These are phyloP conservation scores for Hyaloscypha bicolor DNA, from an alignment of 495 filamentous ascomycete genomes.

Conservation along the genomic window DNA sequence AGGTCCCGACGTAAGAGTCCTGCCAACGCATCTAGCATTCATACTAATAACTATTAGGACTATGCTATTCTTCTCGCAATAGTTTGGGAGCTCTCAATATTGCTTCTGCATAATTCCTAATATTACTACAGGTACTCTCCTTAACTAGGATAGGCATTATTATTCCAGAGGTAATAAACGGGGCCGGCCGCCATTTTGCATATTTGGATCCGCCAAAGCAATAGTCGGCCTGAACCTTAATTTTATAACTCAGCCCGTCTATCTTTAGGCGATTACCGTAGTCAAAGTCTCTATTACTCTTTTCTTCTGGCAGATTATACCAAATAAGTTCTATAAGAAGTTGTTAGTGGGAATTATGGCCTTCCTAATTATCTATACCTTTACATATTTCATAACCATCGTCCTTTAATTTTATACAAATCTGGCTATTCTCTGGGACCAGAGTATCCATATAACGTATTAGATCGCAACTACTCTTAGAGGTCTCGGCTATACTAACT, in stretches of 20 bases:
- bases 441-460: conserved; percentile 37
- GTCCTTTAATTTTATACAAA: conserved; percentile 38
- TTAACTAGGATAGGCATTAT: conserved; percentile 40
- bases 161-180: conserved; percentile 40
- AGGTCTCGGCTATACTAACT: conserved; percentile 40
- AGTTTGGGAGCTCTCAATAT: conserved; percentile 34
- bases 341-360: conserved; percentile 35
- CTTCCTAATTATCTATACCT: conserved; percentile 45
- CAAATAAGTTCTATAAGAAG: conserved; percentile 39
- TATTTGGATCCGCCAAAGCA: conserved; percentile 13
- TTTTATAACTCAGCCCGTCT: conserved; percentile 45
- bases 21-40: not conserved
- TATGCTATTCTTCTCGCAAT: conserved; percentile 43
- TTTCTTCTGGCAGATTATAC: conserved; percentile 47
- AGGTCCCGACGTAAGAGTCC: conserved; percentile 41
- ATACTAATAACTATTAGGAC: conserved; percentile 31
- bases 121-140: conserved; percentile 14
- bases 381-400: conserved; percentile 34
- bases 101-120: conserved; percentile 7
- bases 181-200: conserved; percentile 41
- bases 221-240: conserved; percentile 41
- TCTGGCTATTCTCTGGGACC: conserved; percentile 40
- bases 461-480: conserved; percentile 37
- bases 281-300: conserved; percentile 50
- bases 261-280: conserved; percentile 43